Evolutionary conservation across 306 rosid species (phyloP).

Genomic region (Fagus crenata): DNA sequence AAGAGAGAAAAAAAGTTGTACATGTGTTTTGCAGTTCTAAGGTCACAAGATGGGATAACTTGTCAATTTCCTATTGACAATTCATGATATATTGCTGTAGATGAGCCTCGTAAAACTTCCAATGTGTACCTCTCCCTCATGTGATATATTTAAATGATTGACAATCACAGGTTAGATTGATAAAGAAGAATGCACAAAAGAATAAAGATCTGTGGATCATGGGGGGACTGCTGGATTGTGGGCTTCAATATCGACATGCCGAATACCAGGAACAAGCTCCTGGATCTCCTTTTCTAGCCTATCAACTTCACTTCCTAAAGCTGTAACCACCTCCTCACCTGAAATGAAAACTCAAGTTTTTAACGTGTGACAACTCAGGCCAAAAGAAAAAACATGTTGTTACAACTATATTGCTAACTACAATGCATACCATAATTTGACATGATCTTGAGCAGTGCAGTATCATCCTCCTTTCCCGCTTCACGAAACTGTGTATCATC

Average conservation of each 20-base stretch:
- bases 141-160: background rate
- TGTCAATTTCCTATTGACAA: too few species aligned
- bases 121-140: too few species aligned
- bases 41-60: too few species aligned
- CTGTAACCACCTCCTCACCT: constrained; percentile 99
- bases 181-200: background rate
- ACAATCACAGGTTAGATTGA: background rate
- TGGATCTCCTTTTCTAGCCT: constrained; percentile 93
- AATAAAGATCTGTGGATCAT: constrained; percentile 24
- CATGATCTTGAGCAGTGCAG: constrained; percentile 64
- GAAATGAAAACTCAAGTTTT: constrained; percentile 12
- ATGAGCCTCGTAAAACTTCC: too few species aligned
- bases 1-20: too few species aligned
- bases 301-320: constrained; percentile 96
- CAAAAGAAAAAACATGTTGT: background rate
- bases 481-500: constrained; percentile 58
- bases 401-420: constrained; percentile 11
- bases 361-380: background rate
- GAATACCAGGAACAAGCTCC: constrained; percentile 86
- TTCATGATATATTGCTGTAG: too few species aligned
- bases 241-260: constrained; percentile 96
- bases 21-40: too few species aligned
- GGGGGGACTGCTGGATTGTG: constrained; percentile 74
- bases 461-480: constrained; percentile 58
- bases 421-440: constrained; percentile 69